Evolutionary conservation across 2,329 filamentous ascomycete genomes (phyloP).

Genomic region (Diaporthe caulivora): DNA sequence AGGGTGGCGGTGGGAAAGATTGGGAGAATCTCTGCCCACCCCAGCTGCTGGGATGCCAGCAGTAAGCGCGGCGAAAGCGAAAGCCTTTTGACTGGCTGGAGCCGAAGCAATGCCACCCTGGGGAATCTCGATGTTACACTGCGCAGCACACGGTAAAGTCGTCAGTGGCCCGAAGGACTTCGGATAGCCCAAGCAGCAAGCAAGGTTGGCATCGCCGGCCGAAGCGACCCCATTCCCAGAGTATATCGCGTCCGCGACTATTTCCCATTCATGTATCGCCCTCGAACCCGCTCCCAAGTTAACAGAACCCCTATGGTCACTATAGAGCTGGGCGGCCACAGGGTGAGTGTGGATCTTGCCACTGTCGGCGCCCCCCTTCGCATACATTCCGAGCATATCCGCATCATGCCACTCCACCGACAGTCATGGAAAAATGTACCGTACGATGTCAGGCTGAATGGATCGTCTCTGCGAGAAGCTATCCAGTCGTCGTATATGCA

Average conservation of each 20-base stretch:
- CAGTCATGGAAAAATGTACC: not conserved
- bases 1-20: conserved; percentile 26
- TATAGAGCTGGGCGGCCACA: not conserved
- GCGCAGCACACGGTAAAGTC: conserved; percentile 23
- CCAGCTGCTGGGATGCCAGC: conserved; percentile 29
- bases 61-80: conserved; percentile 34
- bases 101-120: conserved; percentile 36
- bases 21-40: conserved; percentile 1
- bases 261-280: not conserved
- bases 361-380: not conserved
- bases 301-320: not conserved
- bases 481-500: conserved; percentile 29
- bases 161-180: conserved; percentile 38
- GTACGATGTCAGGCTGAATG: not conserved
- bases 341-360: not conserved
- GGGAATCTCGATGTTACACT: conserved; percentile 36
- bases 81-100: conserved; percentile 31
- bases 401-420: conserved; percentile 5
- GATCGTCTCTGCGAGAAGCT: conserved; percentile 9
- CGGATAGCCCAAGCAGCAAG: conserved; percentile 31
- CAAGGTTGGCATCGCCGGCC: conserved; percentile 19
- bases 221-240: conserved; percentile 14
- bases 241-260: not conserved
- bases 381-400: not conserved
- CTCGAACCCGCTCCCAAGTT: conserved; percentile 5